Conservation (phyloP, 345 rosid genomes). For the Geranium brycei region DNA sequence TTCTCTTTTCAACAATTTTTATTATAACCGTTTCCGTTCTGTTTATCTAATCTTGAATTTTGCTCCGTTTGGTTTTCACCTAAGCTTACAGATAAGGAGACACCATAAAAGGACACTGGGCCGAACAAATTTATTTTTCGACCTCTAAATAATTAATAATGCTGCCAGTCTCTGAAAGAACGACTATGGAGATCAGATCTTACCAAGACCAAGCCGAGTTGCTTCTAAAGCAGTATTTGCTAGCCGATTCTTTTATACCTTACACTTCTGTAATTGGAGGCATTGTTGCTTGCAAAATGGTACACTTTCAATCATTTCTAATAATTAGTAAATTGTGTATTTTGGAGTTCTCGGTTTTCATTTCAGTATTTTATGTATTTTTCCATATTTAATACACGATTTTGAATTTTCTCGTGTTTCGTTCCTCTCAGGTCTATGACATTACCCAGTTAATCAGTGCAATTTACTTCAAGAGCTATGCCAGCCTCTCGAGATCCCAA, state of each 20-base stretch:
- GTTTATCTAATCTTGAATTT: not conserved
- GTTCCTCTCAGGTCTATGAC: conserved; percentile 42
- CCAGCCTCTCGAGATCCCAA: conserved; percentile 31
- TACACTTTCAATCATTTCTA: conserved; percentile 12
- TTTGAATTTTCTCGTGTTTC: not conserved
- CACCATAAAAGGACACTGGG: not conserved
- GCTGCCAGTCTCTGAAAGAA: conserved; percentile 10
- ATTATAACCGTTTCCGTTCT: not conserved
- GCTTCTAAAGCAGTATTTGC: conserved; percentile 42
- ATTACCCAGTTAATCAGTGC: conserved; percentile 36
- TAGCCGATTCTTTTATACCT: conserved; percentile 42
- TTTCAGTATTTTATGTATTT: not conserved
- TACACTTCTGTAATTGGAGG: conserved; percentile 48
- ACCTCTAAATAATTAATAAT: not conserved
- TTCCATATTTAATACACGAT: not conserved
- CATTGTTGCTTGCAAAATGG: conserved; percentile 45
- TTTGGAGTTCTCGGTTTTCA: not conserved
- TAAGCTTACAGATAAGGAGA: not conserved
- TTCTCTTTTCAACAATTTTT: not conserved
- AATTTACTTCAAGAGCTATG: conserved; percentile 45
- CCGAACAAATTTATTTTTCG: not conserved
- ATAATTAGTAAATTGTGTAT: not conserved
- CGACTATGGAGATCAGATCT: conserved; percentile 23
- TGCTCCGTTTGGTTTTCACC: not conserved
- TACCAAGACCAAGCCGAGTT: conserved; percentile 42